Percentiles rank a stretch among this genome's conserved stretches.
phyloP scores from a whole-genome alignment of 108 stramenopile species.

The Fistulifera solaris region DNA sequence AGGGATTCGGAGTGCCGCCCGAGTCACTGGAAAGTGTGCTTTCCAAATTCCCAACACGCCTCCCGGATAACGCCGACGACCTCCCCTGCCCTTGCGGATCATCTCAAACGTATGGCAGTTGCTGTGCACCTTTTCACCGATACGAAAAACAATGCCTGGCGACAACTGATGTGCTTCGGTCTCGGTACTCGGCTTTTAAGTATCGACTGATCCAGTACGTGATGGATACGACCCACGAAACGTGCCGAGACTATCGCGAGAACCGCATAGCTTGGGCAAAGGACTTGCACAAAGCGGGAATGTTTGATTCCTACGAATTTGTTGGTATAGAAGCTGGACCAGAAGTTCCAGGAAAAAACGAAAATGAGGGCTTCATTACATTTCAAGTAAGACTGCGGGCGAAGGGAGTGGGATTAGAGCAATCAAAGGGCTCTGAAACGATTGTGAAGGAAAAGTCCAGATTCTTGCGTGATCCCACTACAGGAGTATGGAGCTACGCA shows the following conservation, averaged over 20 bases:
- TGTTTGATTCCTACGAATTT: constrained; percentile 79
- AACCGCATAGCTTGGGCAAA: constrained; percentile 67
- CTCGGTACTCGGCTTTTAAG: constrained; percentile 58
- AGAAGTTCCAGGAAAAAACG: constrained; percentile 16
- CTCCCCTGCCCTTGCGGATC: constrained; percentile 37
- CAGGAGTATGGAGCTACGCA: constrained; percentile 49
- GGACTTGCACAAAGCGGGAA: constrained; percentile 53
- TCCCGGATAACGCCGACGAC: constrained; percentile 37
- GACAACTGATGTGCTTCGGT: constrained; percentile 39
- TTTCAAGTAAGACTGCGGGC: constrained; percentile 3
- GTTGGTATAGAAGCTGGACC: constrained; percentile 28
- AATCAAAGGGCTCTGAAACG: constrained; percentile 38
- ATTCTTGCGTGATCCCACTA: constrained; percentile 32
- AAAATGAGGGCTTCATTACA: background rate
- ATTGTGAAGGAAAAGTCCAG: constrained; percentile 42
- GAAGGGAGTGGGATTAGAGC: constrained; percentile 1
- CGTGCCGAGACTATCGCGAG: constrained; percentile 44
- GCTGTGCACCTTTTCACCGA: constrained; percentile 46
- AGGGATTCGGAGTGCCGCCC: constrained; percentile 60
- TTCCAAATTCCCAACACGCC: constrained; percentile 37
- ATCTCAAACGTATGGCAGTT: constrained; percentile 24
- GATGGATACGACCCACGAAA: constrained; percentile 57
- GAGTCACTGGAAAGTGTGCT: constrained; percentile 35
- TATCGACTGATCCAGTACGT: constrained; percentile 46
- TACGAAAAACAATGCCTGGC: constrained; percentile 17